These are phyloP conservation scores for Thraustochytrium striatum DNA, from an alignment of 352 stramenopile species.

Conservation along the genomic window DNA sequence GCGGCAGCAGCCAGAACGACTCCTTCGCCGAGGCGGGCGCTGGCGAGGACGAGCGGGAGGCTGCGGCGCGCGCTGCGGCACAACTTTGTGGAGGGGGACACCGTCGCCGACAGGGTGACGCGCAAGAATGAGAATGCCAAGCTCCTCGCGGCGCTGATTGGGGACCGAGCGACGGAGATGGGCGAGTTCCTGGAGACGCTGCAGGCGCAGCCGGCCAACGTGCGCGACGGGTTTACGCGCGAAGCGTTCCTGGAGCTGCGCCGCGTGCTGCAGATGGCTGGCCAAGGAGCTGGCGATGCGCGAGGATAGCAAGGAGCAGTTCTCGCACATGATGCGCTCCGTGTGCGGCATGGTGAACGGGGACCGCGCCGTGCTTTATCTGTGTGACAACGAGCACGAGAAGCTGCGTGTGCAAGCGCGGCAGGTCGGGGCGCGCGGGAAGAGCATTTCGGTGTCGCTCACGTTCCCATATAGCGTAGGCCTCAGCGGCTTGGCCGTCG, in stretches of 20 bases:
- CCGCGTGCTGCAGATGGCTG: slow-evolving; percentile 14
- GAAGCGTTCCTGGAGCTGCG: slow-evolving; percentile 4
- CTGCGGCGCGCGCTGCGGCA: too few species aligned
- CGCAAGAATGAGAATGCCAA: too few species aligned
- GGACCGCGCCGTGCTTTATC: slow-evolving; percentile 30
- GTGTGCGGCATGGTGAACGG: slow-evolving; percentile 15
- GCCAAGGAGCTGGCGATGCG: slow-evolving; percentile 12
- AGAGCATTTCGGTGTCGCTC: not conserved
- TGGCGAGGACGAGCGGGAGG: too few species aligned
- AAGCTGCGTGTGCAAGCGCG: slow-evolving; percentile 28
- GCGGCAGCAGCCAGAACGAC: too few species aligned
- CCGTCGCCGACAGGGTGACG: too few species aligned
- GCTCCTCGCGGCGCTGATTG: too few species aligned
- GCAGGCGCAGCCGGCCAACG: too few species aligned
- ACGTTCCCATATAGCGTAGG: not conserved
- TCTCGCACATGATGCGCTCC: slow-evolving; percentile 31
- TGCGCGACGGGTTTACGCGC: too few species aligned
- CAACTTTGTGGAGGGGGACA: too few species aligned
- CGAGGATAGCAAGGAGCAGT: slow-evolving; percentile 25
- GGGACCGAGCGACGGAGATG: too few species aligned
- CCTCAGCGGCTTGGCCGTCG: not conserved
- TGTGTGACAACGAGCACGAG: not conserved
- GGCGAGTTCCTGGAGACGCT: too few species aligned
- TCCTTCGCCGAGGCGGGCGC: too few species aligned
- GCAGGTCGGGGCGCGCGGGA: not conserved